Evolutionary conservation across 2,329 filamentous ascomycete species (phyloP), one percentile per base, ranked within the genome.

Genomic region (Aschersonia sp.): DNA sequence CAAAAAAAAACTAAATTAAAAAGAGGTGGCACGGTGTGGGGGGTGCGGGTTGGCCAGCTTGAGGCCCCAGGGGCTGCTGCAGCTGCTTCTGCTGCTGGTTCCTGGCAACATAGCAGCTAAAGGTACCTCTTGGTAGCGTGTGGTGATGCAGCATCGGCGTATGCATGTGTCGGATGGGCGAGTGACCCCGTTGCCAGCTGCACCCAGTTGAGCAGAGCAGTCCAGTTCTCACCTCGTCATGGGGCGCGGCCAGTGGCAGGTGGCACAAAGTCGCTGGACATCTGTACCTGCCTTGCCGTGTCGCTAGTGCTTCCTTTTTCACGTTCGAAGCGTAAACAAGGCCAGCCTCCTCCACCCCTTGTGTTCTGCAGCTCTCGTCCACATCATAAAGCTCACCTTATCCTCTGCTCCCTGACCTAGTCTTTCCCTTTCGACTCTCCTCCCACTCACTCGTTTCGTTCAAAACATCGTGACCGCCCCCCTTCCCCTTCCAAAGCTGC

Each of bases 231-330:
- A 22, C 5, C 35, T 9, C 12, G 22, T 22, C 22, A 22, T 22
- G 22, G 35, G 35, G 35, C 35, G 12, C 35, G 35, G 35, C 35
- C 35, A 37, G 35, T 4, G 12, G 48, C 48, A 48, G 49, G 49
- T 50, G 49, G 46, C 46, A 50, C 49, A 41, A 45, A 39, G 40
- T 42, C 44, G 46, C 49, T 40, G 47, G 45, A 29, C 49, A 39
- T 32, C 46, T 46, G 46, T 44, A 39, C 49, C 46, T 50, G 44
- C 47, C 49, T 41, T 31, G 41, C 41, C 10, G 32, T 37, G 14
- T 45, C 32, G 5, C 41, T 43, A 45, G 45, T 50, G n/a, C 40
- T 47, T 47, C 11, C n/a, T 41, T 41, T 47, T 47, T 43, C 48
- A 49, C 48, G n/a, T 14, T 37, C 35, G 35, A 37, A 37, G 12